Evolutionary conservation across 768 basidiomycete genomes (phyloP), one percentile per base, ranked within the genome.

Genomic region (Boletellus sp.): DNA sequence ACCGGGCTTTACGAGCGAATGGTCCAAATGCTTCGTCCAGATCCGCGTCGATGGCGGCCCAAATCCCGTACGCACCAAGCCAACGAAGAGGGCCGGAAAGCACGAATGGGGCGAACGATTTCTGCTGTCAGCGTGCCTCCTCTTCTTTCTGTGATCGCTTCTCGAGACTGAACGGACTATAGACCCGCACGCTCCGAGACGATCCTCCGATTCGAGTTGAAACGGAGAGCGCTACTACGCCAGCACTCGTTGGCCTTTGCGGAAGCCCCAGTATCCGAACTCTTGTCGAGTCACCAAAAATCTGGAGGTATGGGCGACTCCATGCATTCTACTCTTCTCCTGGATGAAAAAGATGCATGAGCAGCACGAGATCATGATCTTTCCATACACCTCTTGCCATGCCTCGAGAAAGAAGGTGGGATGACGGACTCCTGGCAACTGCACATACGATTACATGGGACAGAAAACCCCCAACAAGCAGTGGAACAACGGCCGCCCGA

Each of bases 11-110:
- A 11, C 64, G 6, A 56, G 24, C 13, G 45, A 56, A 3, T 56
- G 64, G 64, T 55, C 57, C 9, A 65, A 61, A 26, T 66, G 57
- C 19, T 66, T 59, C 38, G 45, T 65, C 17, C 36, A 53, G 19
- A 55, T 65, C 16, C 41, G 48, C 31, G 51, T 65, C 20, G 59
- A 63, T 36, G 48, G 22, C n/a, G 53, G 54, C 22, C 2, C 56
- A 1, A 60, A 46, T 46, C 4, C 43, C 2, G 22, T 54, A 2
- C 52, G 45, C 9, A 66, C 59, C 5, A 53, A 24, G 12, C 8
- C 42, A 4, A 60, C 62, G n/a, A 60, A 53, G 42, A 58, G 7
- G 6, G 45, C 58, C 3, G 61, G 61, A 6, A 19, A 36, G n/a
- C 45, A 56, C 34, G 55, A 60, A 28, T 63, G 62, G 62, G 56